Evolutionary conservation across 805 yeast species (phyloP).

Genomic region (Candida mattraensis): DNA sequence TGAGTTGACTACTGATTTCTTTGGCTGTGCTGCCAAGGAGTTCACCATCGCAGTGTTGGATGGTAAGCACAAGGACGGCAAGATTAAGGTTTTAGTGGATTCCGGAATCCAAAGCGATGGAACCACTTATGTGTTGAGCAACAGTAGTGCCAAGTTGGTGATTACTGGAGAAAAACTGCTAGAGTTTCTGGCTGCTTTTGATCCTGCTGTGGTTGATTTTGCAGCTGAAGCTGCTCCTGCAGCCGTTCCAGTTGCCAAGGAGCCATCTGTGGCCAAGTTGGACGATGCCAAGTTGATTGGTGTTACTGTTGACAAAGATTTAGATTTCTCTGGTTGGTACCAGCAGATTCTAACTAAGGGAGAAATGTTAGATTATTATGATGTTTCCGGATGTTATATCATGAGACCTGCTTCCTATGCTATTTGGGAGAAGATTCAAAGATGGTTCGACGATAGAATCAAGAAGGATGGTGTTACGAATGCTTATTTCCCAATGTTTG

Average conservation of each 20-base stretch:
- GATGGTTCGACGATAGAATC: conserved; percentile 77
- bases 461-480: conserved; percentile 89
- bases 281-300: conserved; percentile 92
- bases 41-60: conserved; percentile 57
- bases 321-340: conserved; percentile 97
- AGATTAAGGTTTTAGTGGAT: conserved; percentile 62
- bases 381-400: conserved; percentile 98
- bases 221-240: conserved; percentile 36
- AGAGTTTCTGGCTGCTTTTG: conserved; percentile 53
- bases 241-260: conserved; percentile 26
- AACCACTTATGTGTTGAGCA: conserved; percentile 44
- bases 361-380: conserved; percentile 98
- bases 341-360: conserved; percentile 94
- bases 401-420: conserved; percentile 93
- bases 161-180: conserved; percentile 47
- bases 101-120: conserved; percentile 44
- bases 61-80: conserved; percentile 47
- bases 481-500: conserved; percentile 98
- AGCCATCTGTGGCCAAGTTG: conserved; percentile 47
- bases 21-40: conserved; percentile 57
- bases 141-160: conserved; percentile 51
- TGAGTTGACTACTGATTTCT: conserved; percentile 68
- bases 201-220: conserved; percentile 55
- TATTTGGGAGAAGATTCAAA: conserved; percentile 93
- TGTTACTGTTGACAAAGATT: conserved; percentile 88